Conservation (phyloP, 2,329 filamentous ascomycete species). For the Alternaria burnsii region DNA sequence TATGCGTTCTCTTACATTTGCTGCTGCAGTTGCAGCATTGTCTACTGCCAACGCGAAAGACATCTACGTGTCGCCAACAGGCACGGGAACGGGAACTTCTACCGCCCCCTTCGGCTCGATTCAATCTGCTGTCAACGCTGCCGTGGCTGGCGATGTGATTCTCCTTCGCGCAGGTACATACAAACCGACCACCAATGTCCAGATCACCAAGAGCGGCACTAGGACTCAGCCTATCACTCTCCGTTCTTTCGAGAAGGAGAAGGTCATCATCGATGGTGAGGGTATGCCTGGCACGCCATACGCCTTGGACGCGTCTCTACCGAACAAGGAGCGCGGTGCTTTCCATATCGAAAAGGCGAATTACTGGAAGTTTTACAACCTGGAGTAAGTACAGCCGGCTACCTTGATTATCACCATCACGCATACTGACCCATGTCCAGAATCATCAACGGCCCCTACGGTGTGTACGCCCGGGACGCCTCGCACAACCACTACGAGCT, state of each 20-base stretch:
- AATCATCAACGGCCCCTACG: slow-evolving; percentile 51
- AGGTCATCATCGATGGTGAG: slow-evolving; percentile 24
- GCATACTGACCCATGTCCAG: background rate
- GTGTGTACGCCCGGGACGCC: slow-evolving; percentile 47
- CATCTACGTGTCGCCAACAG: slow-evolving; percentile 58
- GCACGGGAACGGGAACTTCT: slow-evolving; percentile 51
- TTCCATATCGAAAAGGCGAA: slow-evolving; percentile 58
- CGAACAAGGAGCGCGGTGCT: slow-evolving; percentile 56
- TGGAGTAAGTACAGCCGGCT: slow-evolving; percentile 27
- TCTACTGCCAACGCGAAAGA: slow-evolving; percentile 26
- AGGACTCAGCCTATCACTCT: slow-evolving; percentile 41
- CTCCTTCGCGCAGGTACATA: slow-evolving; percentile 58
- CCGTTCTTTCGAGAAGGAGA: slow-evolving; percentile 20
- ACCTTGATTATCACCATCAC: accelerated
- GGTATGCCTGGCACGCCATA: slow-evolving; percentile 21
- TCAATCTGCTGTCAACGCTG: slow-evolving; percentile 57
- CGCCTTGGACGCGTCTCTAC: slow-evolving; percentile 14
- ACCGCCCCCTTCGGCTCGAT: slow-evolving; percentile 56
- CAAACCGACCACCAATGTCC: slow-evolving; percentile 57
- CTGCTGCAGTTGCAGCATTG: background rate
- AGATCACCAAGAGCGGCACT: slow-evolving; percentile 48
- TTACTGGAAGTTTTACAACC: slow-evolving; percentile 59
- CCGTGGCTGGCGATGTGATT: slow-evolving; percentile 58
- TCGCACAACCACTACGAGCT: slow-evolving; percentile 51
- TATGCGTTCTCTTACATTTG: slow-evolving; percentile 4